phyloP scores from a whole-genome alignment of 2,329 filamentous ascomycete species.

The Harringtonia lauricola region DNA sequence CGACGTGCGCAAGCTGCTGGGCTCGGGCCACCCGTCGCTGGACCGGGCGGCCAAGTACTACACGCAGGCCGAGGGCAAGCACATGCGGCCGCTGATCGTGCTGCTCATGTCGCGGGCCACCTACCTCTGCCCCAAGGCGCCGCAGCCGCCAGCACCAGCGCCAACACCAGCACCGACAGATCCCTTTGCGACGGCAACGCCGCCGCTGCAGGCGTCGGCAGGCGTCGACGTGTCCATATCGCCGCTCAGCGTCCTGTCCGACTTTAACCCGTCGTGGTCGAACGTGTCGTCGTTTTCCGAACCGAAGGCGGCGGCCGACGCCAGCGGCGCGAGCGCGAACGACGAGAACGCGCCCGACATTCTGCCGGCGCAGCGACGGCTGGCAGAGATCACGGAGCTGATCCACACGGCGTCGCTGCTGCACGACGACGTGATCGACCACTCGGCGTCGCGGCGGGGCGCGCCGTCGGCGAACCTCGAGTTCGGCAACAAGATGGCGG shows the following conservation, averaged over 20 bases:
- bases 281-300: not conserved
- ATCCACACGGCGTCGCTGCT: slow-evolving; percentile 95
- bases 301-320: slow-evolving; percentile 35
- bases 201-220: slow-evolving; percentile 30
- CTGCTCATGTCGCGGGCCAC: slow-evolving; percentile 94
- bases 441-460: slow-evolving; percentile 74
- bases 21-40: slow-evolving; percentile 86
- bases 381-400: slow-evolving; percentile 94
- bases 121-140: slow-evolving; percentile 56
- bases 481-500: slow-evolving; percentile 99
- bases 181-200: not conserved
- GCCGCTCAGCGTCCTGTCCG: slow-evolving; percentile 51
- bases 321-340: slow-evolving; percentile 24
- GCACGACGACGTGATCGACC: slow-evolving; percentile 97
- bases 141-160: slow-evolving; percentile 13
- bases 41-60: slow-evolving; percentile 98
- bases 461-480: slow-evolving; percentile 83
- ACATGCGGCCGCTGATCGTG: slow-evolving; percentile 87
- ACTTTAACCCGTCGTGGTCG: slow-evolving; percentile 61
- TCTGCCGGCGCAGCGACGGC: slow-evolving; percentile 79
- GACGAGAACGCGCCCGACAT: slow-evolving; percentile 44
- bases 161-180: not conserved
- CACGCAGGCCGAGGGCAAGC: slow-evolving; percentile 91
- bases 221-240: slow-evolving; percentile 45
- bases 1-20: slow-evolving; percentile 86